These are phyloP conservation scores for Fonsecaea erecta DNA, from an alignment of 2,329 filamentous ascomycete species.

Conservation along the genomic window DNA sequence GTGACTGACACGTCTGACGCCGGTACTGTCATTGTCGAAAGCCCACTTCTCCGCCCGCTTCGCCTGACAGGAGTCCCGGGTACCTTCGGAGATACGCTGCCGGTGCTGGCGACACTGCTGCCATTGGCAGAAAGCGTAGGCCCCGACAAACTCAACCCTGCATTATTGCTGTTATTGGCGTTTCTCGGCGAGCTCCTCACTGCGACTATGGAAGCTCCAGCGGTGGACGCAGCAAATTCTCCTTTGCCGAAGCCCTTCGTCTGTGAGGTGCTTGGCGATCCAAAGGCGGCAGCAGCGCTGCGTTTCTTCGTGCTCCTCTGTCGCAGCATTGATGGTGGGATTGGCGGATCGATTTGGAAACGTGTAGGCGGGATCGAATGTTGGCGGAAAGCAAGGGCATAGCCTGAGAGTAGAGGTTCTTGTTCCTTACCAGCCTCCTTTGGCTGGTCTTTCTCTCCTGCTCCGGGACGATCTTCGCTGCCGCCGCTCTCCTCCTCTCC, in stretches of 20 bases:
- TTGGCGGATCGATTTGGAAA: slow-evolving; percentile 39
- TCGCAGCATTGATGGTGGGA: slow-evolving; percentile 37
- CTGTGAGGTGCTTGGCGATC: slow-evolving; percentile 13
- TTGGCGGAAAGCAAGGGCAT: slow-evolving; percentile 35
- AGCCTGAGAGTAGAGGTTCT: slow-evolving; percentile 28
- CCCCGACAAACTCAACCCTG: background rate
- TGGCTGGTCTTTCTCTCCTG: background rate
- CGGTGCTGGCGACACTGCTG: slow-evolving; percentile 15
- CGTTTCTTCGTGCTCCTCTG: slow-evolving; percentile 34
- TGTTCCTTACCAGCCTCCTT: slow-evolving; percentile 1
- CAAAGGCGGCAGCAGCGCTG: slow-evolving; percentile 27
- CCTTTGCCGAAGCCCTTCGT: slow-evolving; percentile 12
- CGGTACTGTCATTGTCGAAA: slow-evolving; percentile 27
- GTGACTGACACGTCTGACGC: slow-evolving; percentile 15
- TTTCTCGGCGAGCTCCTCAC: slow-evolving; percentile 36
- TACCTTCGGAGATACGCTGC: slow-evolving; percentile 20
- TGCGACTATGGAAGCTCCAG: slow-evolving; percentile 16
- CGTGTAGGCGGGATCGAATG: slow-evolving; percentile 35
- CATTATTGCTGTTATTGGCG: slow-evolving; percentile 8
- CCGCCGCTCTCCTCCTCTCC: background rate
- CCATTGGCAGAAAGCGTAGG: slow-evolving; percentile 20
- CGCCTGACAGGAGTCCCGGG: slow-evolving; percentile 32
- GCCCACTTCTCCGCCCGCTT: slow-evolving; percentile 33
- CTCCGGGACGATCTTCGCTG: background rate
- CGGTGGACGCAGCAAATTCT: background rate